Conservation (phyloP, 306 rosid genomes). For the Citrullus mucosospermus region DNA sequence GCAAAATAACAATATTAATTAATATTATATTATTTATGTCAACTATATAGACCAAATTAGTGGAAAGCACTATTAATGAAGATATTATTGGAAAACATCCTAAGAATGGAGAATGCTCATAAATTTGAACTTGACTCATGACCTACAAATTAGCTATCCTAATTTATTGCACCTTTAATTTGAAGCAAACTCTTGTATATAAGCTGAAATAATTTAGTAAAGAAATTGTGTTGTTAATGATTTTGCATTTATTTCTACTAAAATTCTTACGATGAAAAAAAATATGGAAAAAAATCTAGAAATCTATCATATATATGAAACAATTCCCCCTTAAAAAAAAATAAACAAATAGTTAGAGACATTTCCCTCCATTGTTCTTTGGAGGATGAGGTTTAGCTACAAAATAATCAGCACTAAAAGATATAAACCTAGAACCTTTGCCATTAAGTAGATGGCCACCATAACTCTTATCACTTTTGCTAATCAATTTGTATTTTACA, state of each 20-base stretch:
- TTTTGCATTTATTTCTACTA: background rate
- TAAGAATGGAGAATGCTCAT: background rate
- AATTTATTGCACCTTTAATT: background rate
- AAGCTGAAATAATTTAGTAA: background rate
- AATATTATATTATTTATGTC: no score
- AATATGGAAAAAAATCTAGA: background rate
- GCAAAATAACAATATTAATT: no score
- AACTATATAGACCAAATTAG: background rate
- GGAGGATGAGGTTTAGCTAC: slow-evolving; percentile 12
- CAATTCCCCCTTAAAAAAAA: background rate
- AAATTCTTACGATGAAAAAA: background rate
- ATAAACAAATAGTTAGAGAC: background rate
- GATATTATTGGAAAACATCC: background rate
- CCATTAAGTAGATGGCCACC: background rate
- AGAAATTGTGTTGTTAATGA: background rate
- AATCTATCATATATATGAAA: background rate
- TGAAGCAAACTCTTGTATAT: background rate
- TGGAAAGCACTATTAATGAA: background rate
- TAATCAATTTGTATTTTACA: background rate
- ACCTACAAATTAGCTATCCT: background rate
- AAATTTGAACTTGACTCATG: background rate
- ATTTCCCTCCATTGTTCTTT: slow-evolving; percentile 1
- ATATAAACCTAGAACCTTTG: background rate
- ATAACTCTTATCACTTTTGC: background rate
- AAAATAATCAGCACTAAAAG: slow-evolving; percentile 6